Base-by-base conservation (phyloP, 768 basidiomycete genomes). In the Mycena metata region DNA sequence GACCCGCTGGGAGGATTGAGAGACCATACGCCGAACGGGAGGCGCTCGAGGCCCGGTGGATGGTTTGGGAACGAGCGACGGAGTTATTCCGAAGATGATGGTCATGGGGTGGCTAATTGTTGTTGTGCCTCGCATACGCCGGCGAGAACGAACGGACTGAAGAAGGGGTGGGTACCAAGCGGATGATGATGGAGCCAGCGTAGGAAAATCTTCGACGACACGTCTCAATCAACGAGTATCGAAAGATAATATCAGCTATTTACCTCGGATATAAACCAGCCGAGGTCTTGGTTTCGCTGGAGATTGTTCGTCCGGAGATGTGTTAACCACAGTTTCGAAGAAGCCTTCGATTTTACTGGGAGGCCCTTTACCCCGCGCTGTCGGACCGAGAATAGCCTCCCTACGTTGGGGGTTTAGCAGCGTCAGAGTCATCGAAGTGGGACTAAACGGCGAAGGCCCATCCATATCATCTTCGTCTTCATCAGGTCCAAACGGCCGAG, bases 71-170 rank as follows among this genome's bases (percentile, higher is more conserved):
- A 73, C 70, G 12, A 95, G 80, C 5, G 93, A 81, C 30, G 96
- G 95, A 0, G 92, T 90, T 74, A 94, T 89, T n/a, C 95, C 95
- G 73, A 97, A 93, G 19, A 98, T 84, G 52, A 98, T 94, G 10
- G 91, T 88, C 72, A 91, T 93, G 3, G 95, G 94, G 74, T 89
- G 89, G 41, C 79, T 71, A 15, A 90, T 85, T 1, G 89, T 85
- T n/a, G 89, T 87, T 7, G 88, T 83, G 13, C 84, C 33, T 88
- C 83, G 0, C 89, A 79, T 10, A 91, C 88, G 85, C 36, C 96
- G 88, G 42, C 94, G 86, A 62, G 90, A 83, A 47, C 90, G 88
- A n/a, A 96, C 92, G 15, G 94, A 91, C 33, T 88, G 84, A 16
- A 96, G 83, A 26, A 98, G 85, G 43, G 90, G 85, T 13, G 94